Evolutionary conservation across 1,284 basidiomycete species (phyloP).

Genomic region (Naganishia liquefaciens): DNA sequence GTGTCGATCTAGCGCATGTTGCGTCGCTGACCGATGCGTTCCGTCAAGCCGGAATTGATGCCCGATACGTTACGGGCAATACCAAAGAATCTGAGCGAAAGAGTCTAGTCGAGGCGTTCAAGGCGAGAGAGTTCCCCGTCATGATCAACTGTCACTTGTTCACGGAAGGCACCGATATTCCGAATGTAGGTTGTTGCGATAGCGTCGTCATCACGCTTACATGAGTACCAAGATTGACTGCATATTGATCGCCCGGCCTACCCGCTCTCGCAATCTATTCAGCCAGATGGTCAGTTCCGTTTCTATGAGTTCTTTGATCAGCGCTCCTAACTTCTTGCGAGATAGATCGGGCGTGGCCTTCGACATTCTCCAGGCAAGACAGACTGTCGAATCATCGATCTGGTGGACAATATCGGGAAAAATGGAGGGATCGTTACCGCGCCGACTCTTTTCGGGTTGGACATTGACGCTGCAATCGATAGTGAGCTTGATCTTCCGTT

Average conservation of each 20-base stretch:
- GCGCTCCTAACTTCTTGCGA: background rate
- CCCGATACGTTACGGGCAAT: constrained; percentile 73
- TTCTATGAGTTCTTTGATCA: background rate
- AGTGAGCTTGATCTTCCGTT: constrained; percentile 1
- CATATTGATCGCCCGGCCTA: constrained; percentile 80
- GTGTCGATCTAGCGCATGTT: constrained; percentile 84
- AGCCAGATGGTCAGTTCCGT: constrained; percentile 76
- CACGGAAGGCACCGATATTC: constrained; percentile 88
- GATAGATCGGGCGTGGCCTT: constrained; percentile 87
- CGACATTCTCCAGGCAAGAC: constrained; percentile 79
- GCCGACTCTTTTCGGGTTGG: constrained; percentile 83
- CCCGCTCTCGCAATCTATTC: constrained; percentile 82
- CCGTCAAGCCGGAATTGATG: constrained; percentile 76
- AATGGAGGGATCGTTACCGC: constrained; percentile 72
- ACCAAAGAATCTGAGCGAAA: constrained; percentile 70
- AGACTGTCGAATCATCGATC: constrained; percentile 87
- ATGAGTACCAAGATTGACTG: constrained; percentile 68
- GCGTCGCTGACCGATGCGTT: constrained; percentile 72
- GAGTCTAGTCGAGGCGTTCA: constrained; percentile 69
- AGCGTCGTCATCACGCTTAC: constrained; percentile 15
- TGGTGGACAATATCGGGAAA: constrained; percentile 76
- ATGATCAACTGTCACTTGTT: constrained; percentile 91
- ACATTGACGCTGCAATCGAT: constrained; percentile 60
- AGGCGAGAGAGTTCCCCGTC: constrained; percentile 73
- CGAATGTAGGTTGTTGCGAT: constrained; percentile 57